phyloP scores from a whole-genome alignment of 2,329 filamentous ascomycete genomes.

The Talaromyces funiculosus region DNA sequence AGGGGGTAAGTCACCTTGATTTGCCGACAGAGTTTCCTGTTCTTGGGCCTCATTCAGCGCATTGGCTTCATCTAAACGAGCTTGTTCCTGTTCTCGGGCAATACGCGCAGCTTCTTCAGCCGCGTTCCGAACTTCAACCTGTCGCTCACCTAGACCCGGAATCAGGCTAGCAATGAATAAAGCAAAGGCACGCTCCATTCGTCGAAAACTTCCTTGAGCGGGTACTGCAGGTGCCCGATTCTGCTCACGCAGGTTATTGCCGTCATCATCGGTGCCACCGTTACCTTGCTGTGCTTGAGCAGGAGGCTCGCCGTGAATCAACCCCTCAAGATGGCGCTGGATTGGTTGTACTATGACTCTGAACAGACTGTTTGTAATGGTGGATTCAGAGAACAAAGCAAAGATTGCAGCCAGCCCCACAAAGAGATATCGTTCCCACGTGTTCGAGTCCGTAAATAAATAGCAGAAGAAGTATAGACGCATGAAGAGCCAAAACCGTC shows the following conservation, averaged over 20 bases:
- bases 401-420: constrained; percentile 34
- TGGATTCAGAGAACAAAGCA: constrained; percentile 39
- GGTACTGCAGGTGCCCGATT: not conserved
- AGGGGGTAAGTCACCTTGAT: constrained; percentile 14
- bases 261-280: not conserved
- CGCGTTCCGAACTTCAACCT: constrained; percentile 52
- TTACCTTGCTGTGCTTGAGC: constrained; percentile 17
- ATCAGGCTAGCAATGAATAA: constrained; percentile 59
- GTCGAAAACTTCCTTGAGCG: constrained; percentile 33
- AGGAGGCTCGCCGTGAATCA: constrained; percentile 27
- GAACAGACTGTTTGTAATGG: constrained; percentile 31
- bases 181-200: constrained; percentile 52
- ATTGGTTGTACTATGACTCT: constrained; percentile 34
- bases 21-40: not conserved
- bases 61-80: constrained; percentile 22
- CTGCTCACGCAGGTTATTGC: constrained; percentile 1
- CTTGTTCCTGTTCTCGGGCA: constrained; percentile 20
- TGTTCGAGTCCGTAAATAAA: constrained; percentile 49
- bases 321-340: constrained; percentile 41
- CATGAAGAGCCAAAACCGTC: constrained; percentile 53
- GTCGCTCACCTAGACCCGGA: constrained; percentile 57
- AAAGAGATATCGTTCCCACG: constrained; percentile 39
- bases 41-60: constrained; percentile 16
- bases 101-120: constrained; percentile 40
- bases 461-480: constrained; percentile 56